These are phyloP conservation scores for Triadica sebifera DNA, from an alignment of 345 rosid genomes.

Conservation along the genomic window DNA sequence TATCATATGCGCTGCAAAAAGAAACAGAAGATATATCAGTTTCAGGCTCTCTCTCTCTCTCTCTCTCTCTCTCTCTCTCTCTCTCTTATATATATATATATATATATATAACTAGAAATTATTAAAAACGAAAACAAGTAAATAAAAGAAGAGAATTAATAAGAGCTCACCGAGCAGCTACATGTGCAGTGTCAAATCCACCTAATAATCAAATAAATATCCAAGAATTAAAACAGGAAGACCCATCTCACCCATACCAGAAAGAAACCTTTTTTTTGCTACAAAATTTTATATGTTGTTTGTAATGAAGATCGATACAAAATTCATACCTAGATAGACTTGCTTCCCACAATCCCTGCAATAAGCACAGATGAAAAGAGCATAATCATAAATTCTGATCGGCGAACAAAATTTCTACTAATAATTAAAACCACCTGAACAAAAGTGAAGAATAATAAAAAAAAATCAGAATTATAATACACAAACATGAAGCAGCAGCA, in stretches of 20 bases:
- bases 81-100: too few species aligned
- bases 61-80: too few species aligned
- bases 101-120: too few species aligned
- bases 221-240: constrained; percentile 3
- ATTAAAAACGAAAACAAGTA: too few species aligned
- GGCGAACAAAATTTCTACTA: not conserved
- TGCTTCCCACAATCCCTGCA: constrained; percentile 99
- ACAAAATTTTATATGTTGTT: not conserved
- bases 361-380: constrained; percentile 15
- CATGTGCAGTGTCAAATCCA: constrained; percentile 99
- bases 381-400: constrained; percentile 4
- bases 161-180: constrained; percentile 86
- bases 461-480: not conserved
- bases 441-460: not conserved
- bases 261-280: not conserved
- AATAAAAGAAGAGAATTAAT: too few species aligned
- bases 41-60: not conserved
- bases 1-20: constrained; percentile 79
- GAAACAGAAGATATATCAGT: not conserved
- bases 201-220: constrained; percentile 39
- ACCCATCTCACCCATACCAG: constrained; percentile 20
- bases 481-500: not conserved
- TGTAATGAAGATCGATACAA: constrained; percentile 6
- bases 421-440: too few species aligned
- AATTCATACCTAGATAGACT: constrained; percentile 83